These are phyloP conservation scores for Metarhizium sp. DNA, from an alignment of 2,329 filamentous ascomycete species.

Conservation along the genomic window DNA sequence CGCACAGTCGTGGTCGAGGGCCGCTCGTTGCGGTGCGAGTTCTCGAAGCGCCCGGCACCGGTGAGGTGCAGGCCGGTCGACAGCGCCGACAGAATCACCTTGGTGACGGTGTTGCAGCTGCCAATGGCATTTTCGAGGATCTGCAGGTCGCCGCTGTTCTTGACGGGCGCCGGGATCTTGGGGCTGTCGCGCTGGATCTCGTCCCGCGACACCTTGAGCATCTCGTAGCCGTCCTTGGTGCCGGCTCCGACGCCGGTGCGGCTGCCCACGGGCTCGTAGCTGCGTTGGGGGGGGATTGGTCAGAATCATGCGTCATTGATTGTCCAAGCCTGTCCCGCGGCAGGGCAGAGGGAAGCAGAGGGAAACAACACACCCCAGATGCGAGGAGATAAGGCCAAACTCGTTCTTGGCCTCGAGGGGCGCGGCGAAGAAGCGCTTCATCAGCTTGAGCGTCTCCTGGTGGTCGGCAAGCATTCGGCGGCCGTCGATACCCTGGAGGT, in stretches of 20 bases:
- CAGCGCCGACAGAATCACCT: conserved; percentile 40
- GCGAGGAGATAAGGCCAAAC: conserved; percentile 42
- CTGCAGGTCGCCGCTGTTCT: conserved; percentile 37
- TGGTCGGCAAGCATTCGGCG: conserved; percentile 42
- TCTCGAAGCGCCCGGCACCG: conserved; percentile 37
- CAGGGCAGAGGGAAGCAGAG: too few species aligned
- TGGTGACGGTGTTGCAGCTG: conserved; percentile 40
- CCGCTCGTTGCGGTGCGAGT: conserved; percentile 40
- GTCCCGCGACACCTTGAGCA: conserved; percentile 42
- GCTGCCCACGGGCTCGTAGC: conserved; percentile 39
- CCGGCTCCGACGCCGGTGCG: conserved; percentile 36
- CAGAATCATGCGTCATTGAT: too few species aligned
- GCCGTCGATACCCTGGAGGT: conserved; percentile 42
- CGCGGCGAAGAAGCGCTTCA: conserved; percentile 45
- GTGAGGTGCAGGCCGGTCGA: conserved; percentile 36
- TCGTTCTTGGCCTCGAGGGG: conserved; percentile 47
- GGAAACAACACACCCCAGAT: conserved; percentile 24
- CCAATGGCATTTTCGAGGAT: conserved; percentile 40
- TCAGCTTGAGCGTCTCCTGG: conserved; percentile 41
- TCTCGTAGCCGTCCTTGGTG: conserved; percentile 43
- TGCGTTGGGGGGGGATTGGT: too few species aligned
- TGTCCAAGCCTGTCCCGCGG: too few species aligned
- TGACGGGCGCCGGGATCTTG: conserved; percentile 35
- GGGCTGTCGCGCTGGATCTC: conserved; percentile 38
- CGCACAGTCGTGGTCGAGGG: conserved; percentile 12